phyloP scores from a whole-genome alignment of 2,329 filamentous ascomycete species.

The Sarocladium oryzae region DNA sequence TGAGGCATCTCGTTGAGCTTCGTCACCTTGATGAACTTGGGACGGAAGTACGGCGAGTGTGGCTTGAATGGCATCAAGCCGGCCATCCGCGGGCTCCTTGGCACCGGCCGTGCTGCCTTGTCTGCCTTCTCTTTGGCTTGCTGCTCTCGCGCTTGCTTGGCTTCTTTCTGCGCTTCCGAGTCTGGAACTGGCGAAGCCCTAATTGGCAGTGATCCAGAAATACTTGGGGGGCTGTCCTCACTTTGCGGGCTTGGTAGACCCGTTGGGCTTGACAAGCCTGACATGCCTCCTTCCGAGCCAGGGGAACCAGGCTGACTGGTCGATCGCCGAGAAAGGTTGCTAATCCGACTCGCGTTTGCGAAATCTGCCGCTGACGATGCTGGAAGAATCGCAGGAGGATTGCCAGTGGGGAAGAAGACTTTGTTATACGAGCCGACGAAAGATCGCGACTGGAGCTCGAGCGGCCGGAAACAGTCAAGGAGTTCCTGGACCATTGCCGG shows the following conservation, averaged over 20 bases:
- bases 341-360: background rate
- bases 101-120: background rate
- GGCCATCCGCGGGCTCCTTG: conserved; percentile 8
- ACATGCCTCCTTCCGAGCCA: background rate
- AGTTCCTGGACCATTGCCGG: conserved; percentile 31
- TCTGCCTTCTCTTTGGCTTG: background rate
- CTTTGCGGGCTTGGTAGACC: conserved; percentile 29
- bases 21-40: conserved; percentile 22
- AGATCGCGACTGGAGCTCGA: conserved; percentile 32
- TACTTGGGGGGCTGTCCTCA: conserved; percentile 21
- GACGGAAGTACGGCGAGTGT: conserved; percentile 30
- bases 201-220: background rate
- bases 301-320: background rate
- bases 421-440: conserved; percentile 32
- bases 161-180: conserved; percentile 15
- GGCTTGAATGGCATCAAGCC: conserved; percentile 31
- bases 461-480: conserved; percentile 31
- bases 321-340: background rate
- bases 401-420: conserved; percentile 23
- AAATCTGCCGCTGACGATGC: conserved; percentile 2
- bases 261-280: conserved; percentile 9
- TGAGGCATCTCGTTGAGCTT: conserved; percentile 26
- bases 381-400: conserved; percentile 10
- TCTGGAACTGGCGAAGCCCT: conserved; percentile 3
- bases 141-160: background rate